Evolutionary conservation across 208 protist species (phyloP).

Genomic region (Histomonas meleagridis): DNA sequence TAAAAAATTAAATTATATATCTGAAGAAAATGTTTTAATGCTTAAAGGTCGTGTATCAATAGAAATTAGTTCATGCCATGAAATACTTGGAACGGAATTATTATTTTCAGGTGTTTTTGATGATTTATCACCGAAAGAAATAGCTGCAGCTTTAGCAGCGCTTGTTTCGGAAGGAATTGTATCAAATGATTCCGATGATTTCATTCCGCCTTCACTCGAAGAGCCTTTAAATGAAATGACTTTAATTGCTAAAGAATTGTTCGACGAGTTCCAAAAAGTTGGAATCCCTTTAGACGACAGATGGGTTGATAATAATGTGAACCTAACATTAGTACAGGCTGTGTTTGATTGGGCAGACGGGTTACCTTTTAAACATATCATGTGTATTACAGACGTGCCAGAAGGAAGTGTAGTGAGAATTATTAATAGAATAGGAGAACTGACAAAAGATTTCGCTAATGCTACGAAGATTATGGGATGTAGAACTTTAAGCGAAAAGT

Average conservation of each 20-base stretch:
- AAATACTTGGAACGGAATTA: constrained; percentile 91
- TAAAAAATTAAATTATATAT: neutral
- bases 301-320: neutral
- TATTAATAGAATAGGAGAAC: constrained; percentile 1
- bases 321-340: neutral
- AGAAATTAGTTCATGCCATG: constrained; percentile 90
- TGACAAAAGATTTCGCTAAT: neutral
- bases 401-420: neutral
- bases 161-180: neutral
- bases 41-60: constrained; percentile 75
- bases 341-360: neutral
- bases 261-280: too few species aligned
- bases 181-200: too few species aligned
- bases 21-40: neutral
- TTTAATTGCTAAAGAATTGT: neutral
- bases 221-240: neutral
- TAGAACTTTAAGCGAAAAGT: constrained; percentile 86
- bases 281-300: neutral
- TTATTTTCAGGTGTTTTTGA: constrained; percentile 92
- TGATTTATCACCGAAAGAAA: constrained; percentile 54
- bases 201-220: neutral
- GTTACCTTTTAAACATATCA: neutral
- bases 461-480: constrained; percentile 95
- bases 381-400: neutral
- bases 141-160: neutral